Evolutionary conservation across 1,139 yeast species (phyloP).

Genomic region (Hyphopichia fennica): DNA sequence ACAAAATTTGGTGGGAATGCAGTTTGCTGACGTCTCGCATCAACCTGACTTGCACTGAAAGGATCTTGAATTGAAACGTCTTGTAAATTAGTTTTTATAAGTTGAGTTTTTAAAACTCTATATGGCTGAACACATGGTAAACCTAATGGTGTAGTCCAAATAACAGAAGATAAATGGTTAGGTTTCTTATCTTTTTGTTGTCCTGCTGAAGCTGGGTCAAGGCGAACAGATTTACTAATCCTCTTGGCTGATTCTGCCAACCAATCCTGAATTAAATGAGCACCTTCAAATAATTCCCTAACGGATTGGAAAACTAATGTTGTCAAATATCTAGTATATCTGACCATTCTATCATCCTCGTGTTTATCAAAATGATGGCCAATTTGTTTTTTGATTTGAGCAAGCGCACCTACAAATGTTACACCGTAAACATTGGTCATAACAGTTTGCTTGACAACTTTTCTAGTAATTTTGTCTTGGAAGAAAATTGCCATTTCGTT

Average conservation of each 20-base stretch:
- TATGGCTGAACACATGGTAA: constrained; percentile 96
- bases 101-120: constrained; percentile 62
- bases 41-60: constrained; percentile 76
- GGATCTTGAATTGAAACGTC: constrained; percentile 84
- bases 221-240: constrained; percentile 74
- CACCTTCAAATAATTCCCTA: constrained; percentile 84
- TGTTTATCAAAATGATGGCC: constrained; percentile 43
- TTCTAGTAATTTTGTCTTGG: constrained; percentile 70
- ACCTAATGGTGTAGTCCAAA: constrained; percentile 97
- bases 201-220: constrained; percentile 48
- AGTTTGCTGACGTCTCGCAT: constrained; percentile 82
- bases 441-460: constrained; percentile 93
- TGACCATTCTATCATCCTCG: constrained; percentile 39
- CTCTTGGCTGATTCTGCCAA: constrained; percentile 80
- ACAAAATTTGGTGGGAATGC: constrained; percentile 97
- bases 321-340: constrained; percentile 69
- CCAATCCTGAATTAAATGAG: constrained; percentile 97
- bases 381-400: constrained; percentile 75
- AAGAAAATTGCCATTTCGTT: constrained; percentile 53
- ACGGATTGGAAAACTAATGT: constrained; percentile 79
- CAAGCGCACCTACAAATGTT: constrained; percentile 89
- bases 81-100: constrained; percentile 77
- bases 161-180: constrained; percentile 79
- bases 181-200: constrained; percentile 39
- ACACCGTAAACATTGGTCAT: constrained; percentile 99